These are phyloP conservation scores for Nannizzia gypsea DNA, from an alignment of 2,329 filamentous ascomycete genomes.

Conservation along the genomic window DNA sequence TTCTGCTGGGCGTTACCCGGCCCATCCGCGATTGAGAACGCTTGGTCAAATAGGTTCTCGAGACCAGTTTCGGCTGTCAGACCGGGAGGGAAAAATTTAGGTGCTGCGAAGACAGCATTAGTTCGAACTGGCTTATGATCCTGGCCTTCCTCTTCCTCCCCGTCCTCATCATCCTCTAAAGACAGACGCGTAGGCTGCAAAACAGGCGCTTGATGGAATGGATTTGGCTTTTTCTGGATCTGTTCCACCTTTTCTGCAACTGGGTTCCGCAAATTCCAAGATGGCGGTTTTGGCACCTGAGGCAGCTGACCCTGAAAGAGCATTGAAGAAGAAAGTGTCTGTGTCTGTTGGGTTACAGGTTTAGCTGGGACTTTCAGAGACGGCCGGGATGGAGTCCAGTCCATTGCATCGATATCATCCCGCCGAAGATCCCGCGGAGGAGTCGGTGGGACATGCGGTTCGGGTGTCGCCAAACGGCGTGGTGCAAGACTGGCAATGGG, in stretches of 20 bases:
- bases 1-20: slow-evolving; percentile 23
- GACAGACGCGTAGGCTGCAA: slow-evolving; percentile 14
- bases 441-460: slow-evolving; percentile 24
- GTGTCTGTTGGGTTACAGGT: slow-evolving; percentile 21
- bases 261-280: slow-evolving; percentile 30
- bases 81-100: slow-evolving; percentile 35
- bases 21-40: slow-evolving; percentile 30
- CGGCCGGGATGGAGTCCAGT: slow-evolving; percentile 39
- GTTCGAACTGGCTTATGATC: slow-evolving; percentile 13
- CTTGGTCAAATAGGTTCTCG: slow-evolving; percentile 35
- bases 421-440: slow-evolving; percentile 26
- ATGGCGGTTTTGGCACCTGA: slow-evolving; percentile 28
- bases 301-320: slow-evolving; percentile 37
- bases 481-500: slow-evolving; percentile 32
- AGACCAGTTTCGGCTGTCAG: slow-evolving; percentile 34
- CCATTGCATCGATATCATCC: slow-evolving; percentile 34
- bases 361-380: slow-evolving; percentile 24
- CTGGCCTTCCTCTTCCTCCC: slow-evolving; percentile 8
- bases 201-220: slow-evolving; percentile 26
- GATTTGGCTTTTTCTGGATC: slow-evolving; percentile 26
- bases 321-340: slow-evolving; percentile 23
- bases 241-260: slow-evolving; percentile 15
- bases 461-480: slow-evolving; percentile 16
- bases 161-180: slow-evolving; percentile 5
- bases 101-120: slow-evolving; percentile 29